These are phyloP conservation scores for Trichoderma sp. DNA, from an alignment of 2,329 filamentous ascomycete species.

Conservation along the genomic window DNA sequence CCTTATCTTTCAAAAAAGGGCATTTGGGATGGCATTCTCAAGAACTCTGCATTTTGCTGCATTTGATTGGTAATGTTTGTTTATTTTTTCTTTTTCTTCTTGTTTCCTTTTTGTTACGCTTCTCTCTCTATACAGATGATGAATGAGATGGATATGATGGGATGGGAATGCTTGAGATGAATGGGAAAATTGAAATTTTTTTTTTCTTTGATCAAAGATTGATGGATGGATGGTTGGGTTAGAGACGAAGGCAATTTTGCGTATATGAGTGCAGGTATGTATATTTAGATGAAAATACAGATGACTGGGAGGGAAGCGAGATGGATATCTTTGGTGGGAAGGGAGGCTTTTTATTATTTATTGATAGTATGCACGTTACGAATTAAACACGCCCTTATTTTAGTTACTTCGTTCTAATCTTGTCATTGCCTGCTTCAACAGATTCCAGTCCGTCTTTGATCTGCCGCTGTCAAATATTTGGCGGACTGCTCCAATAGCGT, in stretches of 20 bases:
- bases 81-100: neutral
- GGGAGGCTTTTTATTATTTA: slow-evolving; percentile 1
- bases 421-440: neutral
- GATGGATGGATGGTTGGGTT: slow-evolving; percentile 33
- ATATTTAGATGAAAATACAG: slow-evolving; percentile 28
- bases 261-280: slow-evolving; percentile 38
- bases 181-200: neutral
- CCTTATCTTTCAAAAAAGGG: slow-evolving; percentile 13
- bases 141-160: neutral
- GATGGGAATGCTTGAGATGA: slow-evolving; percentile 6
- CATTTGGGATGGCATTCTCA: slow-evolving; percentile 29
- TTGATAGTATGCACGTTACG: slow-evolving; percentile 19
- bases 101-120: slow-evolving; percentile 2
- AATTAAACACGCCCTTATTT: slow-evolving; percentile 9
- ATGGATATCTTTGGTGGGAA: neutral
- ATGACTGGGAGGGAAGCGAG: neutral
- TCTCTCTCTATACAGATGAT: slow-evolving; percentile 10
- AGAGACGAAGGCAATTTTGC: slow-evolving; percentile 35
- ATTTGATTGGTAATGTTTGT: slow-evolving; percentile 22
- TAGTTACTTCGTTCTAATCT: neutral
- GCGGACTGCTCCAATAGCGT: neutral
- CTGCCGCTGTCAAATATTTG: no score
- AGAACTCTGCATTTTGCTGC: slow-evolving; percentile 25
- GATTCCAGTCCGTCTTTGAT: neutral
- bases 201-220: neutral